Conservation (phyloP, 129 eudicot genomes). For the Logfia minima region DNA sequence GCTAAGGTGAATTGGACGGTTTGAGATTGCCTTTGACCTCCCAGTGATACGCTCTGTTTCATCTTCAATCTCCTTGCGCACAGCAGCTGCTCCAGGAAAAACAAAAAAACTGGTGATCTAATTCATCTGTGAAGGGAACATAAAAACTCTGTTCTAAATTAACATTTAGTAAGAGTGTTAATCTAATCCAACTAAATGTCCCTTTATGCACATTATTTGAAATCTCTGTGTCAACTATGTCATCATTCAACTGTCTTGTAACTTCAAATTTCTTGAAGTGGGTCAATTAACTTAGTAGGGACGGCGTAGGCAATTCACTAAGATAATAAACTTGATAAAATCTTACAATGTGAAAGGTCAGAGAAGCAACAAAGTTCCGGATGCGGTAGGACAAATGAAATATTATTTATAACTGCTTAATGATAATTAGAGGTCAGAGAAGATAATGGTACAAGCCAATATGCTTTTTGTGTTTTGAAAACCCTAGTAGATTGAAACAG, state of each 20-base stretch:
- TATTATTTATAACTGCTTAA: background rate
- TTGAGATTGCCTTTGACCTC: constrained; percentile 78
- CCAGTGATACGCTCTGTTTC: constrained; percentile 98
- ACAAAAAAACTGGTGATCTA: constrained; percentile 9
- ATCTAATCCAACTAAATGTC: background rate
- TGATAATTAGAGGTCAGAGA: background rate
- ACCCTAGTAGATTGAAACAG: background rate
- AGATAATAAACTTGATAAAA: background rate
- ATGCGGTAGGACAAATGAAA: background rate
- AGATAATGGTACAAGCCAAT: background rate
- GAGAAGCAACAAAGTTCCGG: background rate
- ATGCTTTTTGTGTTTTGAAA: background rate
- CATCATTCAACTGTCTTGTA: background rate
- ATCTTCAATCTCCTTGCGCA: constrained; percentile 91
- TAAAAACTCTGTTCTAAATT: background rate
- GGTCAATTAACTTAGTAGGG: background rate
- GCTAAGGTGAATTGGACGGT: constrained; percentile 94
- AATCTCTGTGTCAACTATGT: background rate
- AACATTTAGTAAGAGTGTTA: constrained; percentile 1
- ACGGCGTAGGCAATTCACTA: constrained; percentile 5
- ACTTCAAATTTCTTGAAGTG: background rate
- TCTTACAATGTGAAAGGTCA: constrained; percentile 2
- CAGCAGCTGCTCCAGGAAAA: constrained; percentile 71
- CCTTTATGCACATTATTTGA: background rate
- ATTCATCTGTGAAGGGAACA: background rate